Conservation (phyloP, 495 filamentous ascomycete species). For the Daldinia vernicosa region DNA sequence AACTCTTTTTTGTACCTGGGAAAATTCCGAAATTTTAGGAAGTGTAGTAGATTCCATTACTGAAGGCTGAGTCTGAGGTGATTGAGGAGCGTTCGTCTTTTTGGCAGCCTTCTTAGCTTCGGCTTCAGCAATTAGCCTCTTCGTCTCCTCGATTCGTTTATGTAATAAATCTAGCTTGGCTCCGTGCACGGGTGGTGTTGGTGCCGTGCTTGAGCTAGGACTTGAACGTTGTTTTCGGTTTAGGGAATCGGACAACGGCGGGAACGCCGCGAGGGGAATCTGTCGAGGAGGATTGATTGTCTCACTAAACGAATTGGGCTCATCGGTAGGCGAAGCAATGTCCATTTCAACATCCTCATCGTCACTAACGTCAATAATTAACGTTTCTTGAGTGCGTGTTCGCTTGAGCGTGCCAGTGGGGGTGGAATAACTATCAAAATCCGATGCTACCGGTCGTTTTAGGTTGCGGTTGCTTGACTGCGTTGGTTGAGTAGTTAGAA, state of each 20-base stretch:
- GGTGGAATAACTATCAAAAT: constrained; percentile 71
- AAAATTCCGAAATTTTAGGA: constrained; percentile 29
- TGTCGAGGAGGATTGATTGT: constrained; percentile 37
- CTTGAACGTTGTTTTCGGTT: constrained; percentile 51
- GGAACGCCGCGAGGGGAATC: constrained; percentile 55
- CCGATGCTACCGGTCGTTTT: constrained; percentile 87
- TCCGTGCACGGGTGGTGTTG: constrained; percentile 49
- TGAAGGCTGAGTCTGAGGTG: constrained; percentile 31
- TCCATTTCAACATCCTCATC: constrained; percentile 61
- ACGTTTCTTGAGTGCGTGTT: constrained; percentile 58
- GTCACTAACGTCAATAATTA: constrained; percentile 82
- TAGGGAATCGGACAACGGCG: constrained; percentile 54
- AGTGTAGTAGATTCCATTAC: constrained; percentile 35
- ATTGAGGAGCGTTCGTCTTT: constrained; percentile 45
- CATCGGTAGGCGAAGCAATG: constrained; percentile 56
- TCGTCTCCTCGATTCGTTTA: constrained; percentile 76
- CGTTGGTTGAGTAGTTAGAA: constrained; percentile 29
- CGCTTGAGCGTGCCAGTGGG: constrained; percentile 63
- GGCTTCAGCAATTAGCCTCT: constrained; percentile 76
- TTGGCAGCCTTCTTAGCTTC: constrained; percentile 66
- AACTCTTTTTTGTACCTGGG: constrained; percentile 20
- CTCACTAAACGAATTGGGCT: constrained; percentile 40
- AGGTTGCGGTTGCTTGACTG: constrained; percentile 49
- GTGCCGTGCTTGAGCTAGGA: constrained; percentile 46
- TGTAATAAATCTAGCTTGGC: constrained; percentile 69